These are phyloP conservation scores for Xylaria venustula DNA, from an alignment of 495 filamentous ascomycete genomes.

Conservation along the genomic window DNA sequence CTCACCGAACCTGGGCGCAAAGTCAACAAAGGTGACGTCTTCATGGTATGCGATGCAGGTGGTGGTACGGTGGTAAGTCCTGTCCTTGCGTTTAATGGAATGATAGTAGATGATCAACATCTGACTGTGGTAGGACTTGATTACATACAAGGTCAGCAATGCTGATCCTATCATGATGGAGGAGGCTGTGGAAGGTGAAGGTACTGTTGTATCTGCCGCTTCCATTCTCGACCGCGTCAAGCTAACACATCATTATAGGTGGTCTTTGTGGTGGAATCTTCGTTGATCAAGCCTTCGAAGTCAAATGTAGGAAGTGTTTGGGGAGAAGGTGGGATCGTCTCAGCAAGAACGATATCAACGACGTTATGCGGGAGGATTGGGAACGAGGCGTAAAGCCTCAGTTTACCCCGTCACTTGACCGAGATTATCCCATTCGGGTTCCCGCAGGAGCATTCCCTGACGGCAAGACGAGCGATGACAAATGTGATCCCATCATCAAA, in stretches of 20 bases:
- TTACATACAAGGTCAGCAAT: conserved; percentile 8
- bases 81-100: too few relatives aligned
- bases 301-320: neutral
- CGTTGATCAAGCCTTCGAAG: neutral
- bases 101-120: neutral
- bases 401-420: neutral
- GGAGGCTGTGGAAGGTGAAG: conserved; percentile 11
- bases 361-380: neutral
- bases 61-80: conserved; percentile 13
- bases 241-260: neutral
- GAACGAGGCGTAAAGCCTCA: neutral
- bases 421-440: neutral
- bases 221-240: neutral
- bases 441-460: neutral
- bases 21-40: neutral
- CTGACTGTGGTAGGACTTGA: neutral
- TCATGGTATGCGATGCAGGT: conserved; percentile 9
- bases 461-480: neutral
- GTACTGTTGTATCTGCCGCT: neutral
- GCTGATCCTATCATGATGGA: neutral
- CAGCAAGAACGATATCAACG: neutral
- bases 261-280: conserved; percentile 1
- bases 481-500: neutral
- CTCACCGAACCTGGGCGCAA: neutral
- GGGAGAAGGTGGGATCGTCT: neutral